Evolutionary conservation across 495 filamentous ascomycete species (phyloP).

Genomic region (Xylaria palmicola): DNA sequence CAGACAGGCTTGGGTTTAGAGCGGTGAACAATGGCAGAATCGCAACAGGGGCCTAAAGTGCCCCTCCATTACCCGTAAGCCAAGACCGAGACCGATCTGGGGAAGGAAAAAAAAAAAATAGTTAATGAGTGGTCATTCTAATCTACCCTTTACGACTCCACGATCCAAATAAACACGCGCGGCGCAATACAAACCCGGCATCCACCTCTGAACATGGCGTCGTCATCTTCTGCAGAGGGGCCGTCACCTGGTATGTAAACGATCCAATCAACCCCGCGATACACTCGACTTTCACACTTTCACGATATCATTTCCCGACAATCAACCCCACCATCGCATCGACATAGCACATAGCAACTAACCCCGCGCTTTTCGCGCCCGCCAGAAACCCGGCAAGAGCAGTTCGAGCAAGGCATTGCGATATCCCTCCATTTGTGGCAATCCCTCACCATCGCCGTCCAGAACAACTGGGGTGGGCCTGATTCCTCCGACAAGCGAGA

Average conservation of each 20-base stretch:
- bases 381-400: constrained; percentile 67
- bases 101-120: constrained; percentile 1
- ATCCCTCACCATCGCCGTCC: constrained; percentile 81
- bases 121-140: neutral
- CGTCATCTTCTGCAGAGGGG: constrained; percentile 19
- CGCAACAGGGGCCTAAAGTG: constrained; percentile 19
- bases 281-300: neutral
- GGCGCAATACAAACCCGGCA: neutral
- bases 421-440: constrained; percentile 80
- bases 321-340: constrained; percentile 10
- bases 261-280: neutral
- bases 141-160: neutral
- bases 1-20: too few species aligned
- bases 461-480: constrained; percentile 84
- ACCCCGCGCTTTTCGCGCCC: constrained; percentile 32
- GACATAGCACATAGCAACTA: constrained; percentile 8
- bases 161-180: neutral
- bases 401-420: constrained; percentile 80
- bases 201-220: constrained; percentile 15
- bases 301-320: neutral
- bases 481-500: constrained; percentile 84
- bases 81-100: constrained; percentile 1
- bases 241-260: constrained; percentile 25
- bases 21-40: constrained; percentile 28
- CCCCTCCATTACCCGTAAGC: constrained; percentile 25